Conservation (phyloP, 1,284 basidiomycete genomes). For the Microbotryum saponariae region DNA sequence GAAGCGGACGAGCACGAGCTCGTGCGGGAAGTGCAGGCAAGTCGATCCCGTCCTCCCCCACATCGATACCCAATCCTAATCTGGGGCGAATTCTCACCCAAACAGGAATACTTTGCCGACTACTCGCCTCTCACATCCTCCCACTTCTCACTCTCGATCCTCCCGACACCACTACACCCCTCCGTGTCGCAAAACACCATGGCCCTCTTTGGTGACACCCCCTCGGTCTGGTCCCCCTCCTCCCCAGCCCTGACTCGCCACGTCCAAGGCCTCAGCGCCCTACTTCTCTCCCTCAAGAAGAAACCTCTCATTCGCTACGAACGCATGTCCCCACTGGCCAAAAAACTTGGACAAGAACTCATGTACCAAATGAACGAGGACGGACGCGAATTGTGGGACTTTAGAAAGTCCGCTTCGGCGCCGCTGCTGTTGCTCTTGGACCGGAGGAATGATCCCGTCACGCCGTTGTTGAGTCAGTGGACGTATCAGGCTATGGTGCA, state of each 20-base stretch:
- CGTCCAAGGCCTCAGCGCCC: constrained; percentile 74
- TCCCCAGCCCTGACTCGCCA: constrained; percentile 66
- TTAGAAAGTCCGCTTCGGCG: constrained; percentile 47
- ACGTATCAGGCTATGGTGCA: constrained; percentile 99
- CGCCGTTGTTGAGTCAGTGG: constrained; percentile 96
- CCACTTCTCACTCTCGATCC: constrained; percentile 69
- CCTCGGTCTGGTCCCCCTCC: constrained; percentile 45
- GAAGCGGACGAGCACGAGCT: constrained; percentile 94
- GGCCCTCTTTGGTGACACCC: constrained; percentile 34
- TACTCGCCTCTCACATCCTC: constrained; percentile 79
- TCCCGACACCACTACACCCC: constrained; percentile 47
- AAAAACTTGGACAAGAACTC: constrained; percentile 77
- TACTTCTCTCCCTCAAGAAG: constrained; percentile 91
- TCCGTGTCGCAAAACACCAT: constrained; percentile 34
- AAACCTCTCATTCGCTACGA: constrained; percentile 84
- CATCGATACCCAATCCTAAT: constrained; percentile 17
- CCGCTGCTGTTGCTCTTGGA: constrained; percentile 58
- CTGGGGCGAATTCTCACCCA: neutral
- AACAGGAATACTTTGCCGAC: constrained; percentile 89
- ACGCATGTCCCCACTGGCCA: constrained; percentile 83
- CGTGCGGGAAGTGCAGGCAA: constrained; percentile 86
- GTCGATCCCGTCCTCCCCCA: constrained; percentile 27
- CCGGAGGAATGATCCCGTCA: constrained; percentile 93
- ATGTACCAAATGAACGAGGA: constrained; percentile 45
- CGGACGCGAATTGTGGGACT: constrained; percentile 48